Evolutionary conservation across 495 filamentous ascomycete genomes (phyloP).

Genomic region (Podospora australis): DNA sequence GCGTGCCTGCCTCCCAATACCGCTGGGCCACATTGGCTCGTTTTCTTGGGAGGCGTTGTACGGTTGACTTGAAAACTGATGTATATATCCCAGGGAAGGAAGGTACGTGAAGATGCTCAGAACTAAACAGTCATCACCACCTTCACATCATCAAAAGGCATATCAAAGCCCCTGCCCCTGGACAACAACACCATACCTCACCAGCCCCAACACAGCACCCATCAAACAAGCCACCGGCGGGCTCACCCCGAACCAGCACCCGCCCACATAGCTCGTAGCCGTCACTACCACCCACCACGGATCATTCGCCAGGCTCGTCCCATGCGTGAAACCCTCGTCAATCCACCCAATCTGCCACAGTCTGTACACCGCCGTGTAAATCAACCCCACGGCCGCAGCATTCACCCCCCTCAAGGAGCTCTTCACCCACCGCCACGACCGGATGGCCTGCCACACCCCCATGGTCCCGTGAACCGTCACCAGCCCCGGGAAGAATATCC

Average conservation of each 20-base stretch:
- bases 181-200: conserved; percentile 51
- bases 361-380: conserved; percentile 82
- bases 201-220: conserved; percentile 52
- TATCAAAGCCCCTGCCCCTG: not conserved
- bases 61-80: too few relatives aligned
- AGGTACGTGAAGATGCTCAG: too few relatives aligned
- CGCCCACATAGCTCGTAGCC: conserved; percentile 48
- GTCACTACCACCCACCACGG: conserved; percentile 60
- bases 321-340: conserved; percentile 46
- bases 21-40: too few relatives aligned
- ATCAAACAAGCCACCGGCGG: conserved; percentile 51
- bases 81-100: too few relatives aligned
- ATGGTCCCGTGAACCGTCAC: conserved; percentile 59
- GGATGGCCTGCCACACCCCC: conserved; percentile 60
- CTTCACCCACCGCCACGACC: conserved; percentile 48
- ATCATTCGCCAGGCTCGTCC: conserved; percentile 46
- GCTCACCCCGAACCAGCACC: conserved; percentile 50
- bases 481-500: conserved; percentile 69
- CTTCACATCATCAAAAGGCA: not conserved
- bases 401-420: conserved; percentile 62
- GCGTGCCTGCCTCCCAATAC: too few relatives aligned
- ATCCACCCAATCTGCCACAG: conserved; percentile 75
- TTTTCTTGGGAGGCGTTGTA: too few relatives aligned
- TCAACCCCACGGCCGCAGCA: conserved; percentile 68
- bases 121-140: not conserved